Base-by-base conservation (phyloP, 257 asterid species). In the Solanum neorickii region DNA sequence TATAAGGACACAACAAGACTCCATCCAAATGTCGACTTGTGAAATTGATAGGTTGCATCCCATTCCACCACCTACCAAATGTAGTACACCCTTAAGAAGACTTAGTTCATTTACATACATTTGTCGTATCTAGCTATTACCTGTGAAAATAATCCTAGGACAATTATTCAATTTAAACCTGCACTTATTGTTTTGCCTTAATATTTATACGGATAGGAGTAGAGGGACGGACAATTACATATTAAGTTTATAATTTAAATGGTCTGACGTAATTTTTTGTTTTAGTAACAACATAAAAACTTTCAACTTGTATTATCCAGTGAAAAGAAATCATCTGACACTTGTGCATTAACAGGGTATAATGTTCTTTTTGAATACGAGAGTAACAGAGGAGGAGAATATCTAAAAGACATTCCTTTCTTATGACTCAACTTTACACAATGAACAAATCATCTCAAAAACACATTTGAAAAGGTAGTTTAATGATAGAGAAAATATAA, bases 321-420 rank as follows among this genome's bases (percentile, higher is more conserved):
- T 16, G 25, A 56, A 35, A 35, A 35, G 7, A 35, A 35, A 35
- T 35, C 39, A 35, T 35, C 7, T 35, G 39, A 0, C 39, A 35
- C 1, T 35, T 35, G 39, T 35, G 6, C 6, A 35, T 35, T 35
- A 35, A 35, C 6, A 35, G 39, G 39, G 7, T 35, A 35, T 35
- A 35, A 59, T 3, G 66, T 59, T 35, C 1, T 35, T 35, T 35
- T 35, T 1, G 92, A 25, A 18, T 90, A 84, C 23, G 90, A 88
- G 49, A 89, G 68, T 25, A 87, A 47, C 12, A 77, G 8, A 65
- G 94, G 94, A 49, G 94, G 91, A 72, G 95, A 91, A 65, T 93
- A 91, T 62, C 90, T 84, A 73, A 93, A 90, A 9, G 72, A 35
- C 91, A 93, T 90, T 94, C 94, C 90, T 90, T 92, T 86, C 89